Evolutionary conservation across 345 rosid species (phyloP).

Genomic region (Bretschneidera sinensis): DNA sequence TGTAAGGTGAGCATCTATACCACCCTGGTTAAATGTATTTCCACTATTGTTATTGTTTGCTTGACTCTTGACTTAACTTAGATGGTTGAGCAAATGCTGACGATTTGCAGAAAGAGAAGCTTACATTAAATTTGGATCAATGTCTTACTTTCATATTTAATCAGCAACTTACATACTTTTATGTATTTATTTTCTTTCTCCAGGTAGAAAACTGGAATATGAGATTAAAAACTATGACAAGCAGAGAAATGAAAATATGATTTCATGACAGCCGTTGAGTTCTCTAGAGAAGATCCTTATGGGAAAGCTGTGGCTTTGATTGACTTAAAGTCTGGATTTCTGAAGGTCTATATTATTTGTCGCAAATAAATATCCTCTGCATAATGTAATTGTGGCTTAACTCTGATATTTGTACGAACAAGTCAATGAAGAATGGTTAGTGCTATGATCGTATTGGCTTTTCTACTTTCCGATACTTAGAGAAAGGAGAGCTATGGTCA

Average conservation of each 20-base stretch:
- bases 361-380: slow-evolving; percentile 3
- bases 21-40: too few species aligned
- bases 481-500: slow-evolving; percentile 39
- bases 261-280: slow-evolving; percentile 72
- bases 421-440: slow-evolving; percentile 62
- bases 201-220: slow-evolving; percentile 72
- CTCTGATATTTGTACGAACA: slow-evolving; percentile 17
- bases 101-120: too few species aligned
- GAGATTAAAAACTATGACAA: slow-evolving; percentile 48
- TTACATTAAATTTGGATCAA: too few species aligned
- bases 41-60: too few species aligned
- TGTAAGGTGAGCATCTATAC: too few species aligned
- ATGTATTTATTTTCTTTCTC: slow-evolving; percentile 20
- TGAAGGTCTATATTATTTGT: slow-evolving; percentile 42
- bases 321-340: slow-evolving; percentile 51
- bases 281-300: slow-evolving; percentile 67
- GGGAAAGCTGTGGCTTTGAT: slow-evolving; percentile 81
- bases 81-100: too few species aligned
- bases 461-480: slow-evolving; percentile 47
- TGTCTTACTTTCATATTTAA: too few species aligned
- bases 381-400: too few species aligned
- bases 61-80: too few species aligned
- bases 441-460: slow-evolving; percentile 52
- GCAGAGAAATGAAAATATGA: slow-evolving; percentile 47
- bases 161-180: too few species aligned